phyloP scores from a whole-genome alignment of 2,329 filamentous ascomycete species.

The Cercospora canescens region DNA sequence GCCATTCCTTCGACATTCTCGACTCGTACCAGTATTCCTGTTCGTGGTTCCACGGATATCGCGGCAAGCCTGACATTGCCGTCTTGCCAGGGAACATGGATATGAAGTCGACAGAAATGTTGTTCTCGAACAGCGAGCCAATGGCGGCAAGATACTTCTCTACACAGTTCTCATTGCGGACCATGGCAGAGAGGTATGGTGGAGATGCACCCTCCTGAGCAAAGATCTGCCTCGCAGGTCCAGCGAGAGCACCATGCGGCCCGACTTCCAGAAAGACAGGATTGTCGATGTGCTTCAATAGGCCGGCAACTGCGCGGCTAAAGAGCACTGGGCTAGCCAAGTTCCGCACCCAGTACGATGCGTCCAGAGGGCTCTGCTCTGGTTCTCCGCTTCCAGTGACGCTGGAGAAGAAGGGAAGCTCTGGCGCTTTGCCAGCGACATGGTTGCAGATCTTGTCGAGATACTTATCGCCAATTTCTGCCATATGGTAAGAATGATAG shows the following conservation, averaged over 20 bases:
- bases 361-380: too few species aligned
- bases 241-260: conserved; percentile 6
- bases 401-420: background rate
- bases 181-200: background rate
- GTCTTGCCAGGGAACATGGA: background rate
- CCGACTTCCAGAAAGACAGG: conserved; percentile 9
- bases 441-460: background rate
- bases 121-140: background rate
- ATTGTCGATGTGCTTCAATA: background rate
- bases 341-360: conserved; percentile 7
- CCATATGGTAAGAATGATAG: conserved; percentile 45
- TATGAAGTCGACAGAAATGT: background rate
- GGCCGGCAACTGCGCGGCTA: background rate
- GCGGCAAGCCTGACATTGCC: background rate
- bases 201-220: background rate
- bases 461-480: background rate
- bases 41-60: background rate
- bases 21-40: background rate
- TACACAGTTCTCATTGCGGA: background rate
- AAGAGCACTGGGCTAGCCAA: background rate
- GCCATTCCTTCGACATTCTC: background rate
- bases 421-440: background rate
- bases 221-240: background rate
- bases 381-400: background rate
- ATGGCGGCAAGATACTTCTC: background rate